Evolutionary conservation across 306 rosid genomes (phyloP).

Genomic region (Prinsepia uniflora): DNA sequence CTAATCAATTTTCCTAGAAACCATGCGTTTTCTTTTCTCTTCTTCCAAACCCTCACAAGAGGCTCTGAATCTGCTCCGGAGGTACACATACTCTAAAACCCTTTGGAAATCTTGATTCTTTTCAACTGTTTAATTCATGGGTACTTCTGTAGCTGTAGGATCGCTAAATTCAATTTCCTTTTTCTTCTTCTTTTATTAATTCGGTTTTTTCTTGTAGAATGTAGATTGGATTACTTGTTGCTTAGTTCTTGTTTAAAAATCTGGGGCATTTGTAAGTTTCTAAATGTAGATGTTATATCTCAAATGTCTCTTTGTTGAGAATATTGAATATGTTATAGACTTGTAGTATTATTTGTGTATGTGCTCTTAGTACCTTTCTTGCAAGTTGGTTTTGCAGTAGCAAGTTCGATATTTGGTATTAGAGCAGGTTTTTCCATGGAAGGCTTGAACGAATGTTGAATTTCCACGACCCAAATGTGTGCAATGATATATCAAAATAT

Average conservation of each 20-base stretch:
- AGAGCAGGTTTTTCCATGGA: not conserved
- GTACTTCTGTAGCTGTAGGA: not conserved
- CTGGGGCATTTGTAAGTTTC: not conserved
- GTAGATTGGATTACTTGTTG: not conserved
- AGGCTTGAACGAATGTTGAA: not conserved
- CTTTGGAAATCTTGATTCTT: not conserved
- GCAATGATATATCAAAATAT: not conserved
- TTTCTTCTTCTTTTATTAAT: not conserved
- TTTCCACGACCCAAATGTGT: not conserved
- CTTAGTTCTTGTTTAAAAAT: not conserved
- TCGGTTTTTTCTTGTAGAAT: not conserved
- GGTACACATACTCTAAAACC: constrained; percentile 37
- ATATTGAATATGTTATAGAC: not conserved
- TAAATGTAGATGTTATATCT: too few relatives aligned
- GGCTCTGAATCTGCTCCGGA: constrained; percentile 44
- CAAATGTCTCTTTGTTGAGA: not conserved
- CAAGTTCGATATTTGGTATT: not conserved
- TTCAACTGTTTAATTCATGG: not conserved
- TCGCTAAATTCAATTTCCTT: not conserved
- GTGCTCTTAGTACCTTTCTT: not conserved
- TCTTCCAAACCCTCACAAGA: constrained; percentile 39
- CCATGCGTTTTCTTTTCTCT: constrained; percentile 45
- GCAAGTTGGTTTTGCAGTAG: not conserved
- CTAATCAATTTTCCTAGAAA: constrained; percentile 13
- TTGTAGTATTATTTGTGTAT: not conserved